Evolutionary conservation across 108 stramenopile genomes (phyloP), one percentile per base, ranked within the genome.

Genomic region (Conticribra guillardii): DNA sequence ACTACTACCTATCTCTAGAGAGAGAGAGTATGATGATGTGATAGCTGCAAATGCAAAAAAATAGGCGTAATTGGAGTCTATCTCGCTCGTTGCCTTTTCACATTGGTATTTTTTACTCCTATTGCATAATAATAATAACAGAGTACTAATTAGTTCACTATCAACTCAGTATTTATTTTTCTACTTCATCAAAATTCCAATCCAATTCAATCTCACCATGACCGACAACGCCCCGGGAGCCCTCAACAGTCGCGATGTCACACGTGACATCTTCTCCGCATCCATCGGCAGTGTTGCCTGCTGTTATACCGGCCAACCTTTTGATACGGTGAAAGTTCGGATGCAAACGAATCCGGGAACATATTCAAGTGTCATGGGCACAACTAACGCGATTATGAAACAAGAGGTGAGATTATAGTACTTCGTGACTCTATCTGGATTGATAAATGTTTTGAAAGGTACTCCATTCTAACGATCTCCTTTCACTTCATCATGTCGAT

Each of bases 291-390:
- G 84, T 44, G 84, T 95, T 19, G 72, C 76, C 1, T 92, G 90
- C 58, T 92, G 90, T 47, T 95, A 95, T 47, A 83, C 82, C 15
- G 86, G 87, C 27, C 86, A 95, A 69, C 95, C 95, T 27, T 86
- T 96, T 47, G 95, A 96, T 62, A 96, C 95, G 2, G 80, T 96
- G 55, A 96, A 96, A 70, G 87, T 94, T 22, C 63, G 89, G 27
- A 92, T 92, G 90, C 93, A 95, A 80, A 92, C 90, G 0, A 80
- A 79, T 44, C 93, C 90, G 1, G 48, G 67, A 37, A 53, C 69
- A 34, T 90, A 71, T 55, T 64, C 77, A 34, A 48, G 55, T 24
- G 87, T 95, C 0, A 14, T 78, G 16, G 63, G 69, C 0, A 82
- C 90, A 0, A 82, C 81, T 14, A 66, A 21, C 0, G 50, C 62